Percentiles rank a stretch among this genome's conserved stretches.
Conservation (phyloP, 1,284 basidiomycete genomes). For the Cryptococcus depauperatus region DNA sequence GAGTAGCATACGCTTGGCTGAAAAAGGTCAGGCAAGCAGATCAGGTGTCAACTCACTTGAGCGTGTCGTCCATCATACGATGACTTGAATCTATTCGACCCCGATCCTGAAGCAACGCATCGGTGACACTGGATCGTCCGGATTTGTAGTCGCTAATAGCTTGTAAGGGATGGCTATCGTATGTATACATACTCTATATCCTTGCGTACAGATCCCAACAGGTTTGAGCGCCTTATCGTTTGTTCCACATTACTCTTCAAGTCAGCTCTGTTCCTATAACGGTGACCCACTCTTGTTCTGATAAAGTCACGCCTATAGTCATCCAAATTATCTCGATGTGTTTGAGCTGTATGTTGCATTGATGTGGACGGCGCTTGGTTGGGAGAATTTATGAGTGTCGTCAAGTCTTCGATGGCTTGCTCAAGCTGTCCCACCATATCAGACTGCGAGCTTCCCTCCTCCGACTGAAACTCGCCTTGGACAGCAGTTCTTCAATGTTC, state of each 20-base stretch:
- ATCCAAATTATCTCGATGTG: conserved; percentile 80
- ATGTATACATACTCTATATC: conserved; percentile 70
- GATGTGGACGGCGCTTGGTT: conserved; percentile 68
- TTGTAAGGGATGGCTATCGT: conserved; percentile 1
- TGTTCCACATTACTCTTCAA: conserved; percentile 60
- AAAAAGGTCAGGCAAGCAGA: background rate
- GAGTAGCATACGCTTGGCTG: conserved; percentile 95
- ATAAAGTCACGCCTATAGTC: conserved; percentile 77
- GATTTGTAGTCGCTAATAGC: conserved; percentile 58
- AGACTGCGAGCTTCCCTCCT: background rate
- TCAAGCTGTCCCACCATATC: conserved; percentile 53
- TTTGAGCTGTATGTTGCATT: conserved; percentile 78
- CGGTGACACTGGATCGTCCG: conserved; percentile 63
- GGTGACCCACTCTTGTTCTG: conserved; percentile 62
- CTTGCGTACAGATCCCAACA: conserved; percentile 84
- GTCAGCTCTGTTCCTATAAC: background rate
- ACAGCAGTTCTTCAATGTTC: conserved; percentile 78
- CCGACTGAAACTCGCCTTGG: conserved; percentile 56
- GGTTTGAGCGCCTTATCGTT: conserved; percentile 74
- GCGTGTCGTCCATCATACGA: conserved; percentile 84
- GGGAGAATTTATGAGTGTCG: conserved; percentile 59
- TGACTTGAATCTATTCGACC: conserved; percentile 85
- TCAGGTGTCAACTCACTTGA: conserved; percentile 56
- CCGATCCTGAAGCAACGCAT: conserved; percentile 79
- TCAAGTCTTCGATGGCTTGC: conserved; percentile 71